These are phyloP conservation scores for Aspergillus affinis DNA, from an alignment of 495 filamentous ascomycete species.

Conservation along the genomic window DNA sequence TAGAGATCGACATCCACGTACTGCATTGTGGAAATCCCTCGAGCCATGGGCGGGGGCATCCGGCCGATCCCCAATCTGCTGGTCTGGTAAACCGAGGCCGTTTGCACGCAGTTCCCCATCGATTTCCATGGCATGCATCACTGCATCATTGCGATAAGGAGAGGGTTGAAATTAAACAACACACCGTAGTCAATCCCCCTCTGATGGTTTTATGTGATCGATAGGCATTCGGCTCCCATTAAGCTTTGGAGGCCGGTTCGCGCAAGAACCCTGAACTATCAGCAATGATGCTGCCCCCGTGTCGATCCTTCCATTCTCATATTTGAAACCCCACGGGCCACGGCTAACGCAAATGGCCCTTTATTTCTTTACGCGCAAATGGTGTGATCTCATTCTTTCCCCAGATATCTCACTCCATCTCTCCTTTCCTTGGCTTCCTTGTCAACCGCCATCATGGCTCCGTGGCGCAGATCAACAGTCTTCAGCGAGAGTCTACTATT, in stretches of 20 bases:
- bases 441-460: background rate
- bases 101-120: background rate
- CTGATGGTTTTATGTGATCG: no score
- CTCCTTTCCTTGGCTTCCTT: background rate
- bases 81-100: background rate
- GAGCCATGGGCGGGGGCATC: background rate
- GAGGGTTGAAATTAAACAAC: no score
- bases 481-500: background rate
- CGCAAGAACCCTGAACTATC: background rate
- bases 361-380: background rate
- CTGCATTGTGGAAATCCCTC: no score
- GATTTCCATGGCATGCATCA: no score
- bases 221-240: background rate
- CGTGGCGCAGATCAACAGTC: background rate
- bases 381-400: background rate
- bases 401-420: background rate
- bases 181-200: no score
- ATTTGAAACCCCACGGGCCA: slow-evolving; percentile 1
- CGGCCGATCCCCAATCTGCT: background rate
- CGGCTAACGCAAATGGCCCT: no score
- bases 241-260: background rate
- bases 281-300: background rate
- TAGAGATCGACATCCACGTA: background rate
- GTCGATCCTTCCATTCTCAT: slow-evolving; percentile 8
- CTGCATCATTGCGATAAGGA: background rate